Percentiles rank a stretch among this genome's conserved stretches.
Evolutionary conservation across 257 asterid genomes (phyloP).

Genomic region (Striga asiatica): DNA sequence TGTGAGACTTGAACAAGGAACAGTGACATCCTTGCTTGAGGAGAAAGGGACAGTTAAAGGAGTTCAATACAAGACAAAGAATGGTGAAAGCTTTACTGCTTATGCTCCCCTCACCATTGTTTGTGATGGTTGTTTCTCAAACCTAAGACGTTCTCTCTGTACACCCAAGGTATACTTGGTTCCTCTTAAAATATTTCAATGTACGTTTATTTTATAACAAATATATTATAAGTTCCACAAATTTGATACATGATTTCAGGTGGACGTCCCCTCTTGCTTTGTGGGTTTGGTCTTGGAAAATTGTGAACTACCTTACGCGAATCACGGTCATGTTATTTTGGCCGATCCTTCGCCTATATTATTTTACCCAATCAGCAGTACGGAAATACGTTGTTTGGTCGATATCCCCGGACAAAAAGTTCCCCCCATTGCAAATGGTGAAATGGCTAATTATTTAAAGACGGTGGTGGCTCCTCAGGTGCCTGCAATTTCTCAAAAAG

Average conservation of each 20-base stretch:
- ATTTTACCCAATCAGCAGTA: conserved; percentile 41
- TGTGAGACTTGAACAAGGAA: conserved; percentile 41
- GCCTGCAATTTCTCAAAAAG: neutral
- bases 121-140: conserved; percentile 48
- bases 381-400: conserved; percentile 41
- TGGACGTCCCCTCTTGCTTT: conserved; percentile 31
- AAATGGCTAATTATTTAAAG: conserved; percentile 42
- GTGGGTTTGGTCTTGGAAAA: conserved; percentile 40
- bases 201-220: neutral
- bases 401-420: conserved; percentile 48
- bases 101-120: conserved; percentile 23
- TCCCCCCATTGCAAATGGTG: conserved; percentile 45
- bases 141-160: conserved; percentile 43
- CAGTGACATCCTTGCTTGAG: conserved; percentile 44
- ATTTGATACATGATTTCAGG: neutral
- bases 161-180: conserved; percentile 27
- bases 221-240: neutral
- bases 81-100: conserved; percentile 23
- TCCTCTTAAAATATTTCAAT: neutral
- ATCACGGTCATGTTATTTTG: conserved; percentile 43
- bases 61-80: conserved; percentile 32
- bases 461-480: conserved; percentile 43
- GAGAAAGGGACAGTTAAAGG: conserved; percentile 40
- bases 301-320: conserved; percentile 36
- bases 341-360: conserved; percentile 46